Base-by-base conservation (phyloP, 306 rosid species). In the Acacia confusa region DNA sequence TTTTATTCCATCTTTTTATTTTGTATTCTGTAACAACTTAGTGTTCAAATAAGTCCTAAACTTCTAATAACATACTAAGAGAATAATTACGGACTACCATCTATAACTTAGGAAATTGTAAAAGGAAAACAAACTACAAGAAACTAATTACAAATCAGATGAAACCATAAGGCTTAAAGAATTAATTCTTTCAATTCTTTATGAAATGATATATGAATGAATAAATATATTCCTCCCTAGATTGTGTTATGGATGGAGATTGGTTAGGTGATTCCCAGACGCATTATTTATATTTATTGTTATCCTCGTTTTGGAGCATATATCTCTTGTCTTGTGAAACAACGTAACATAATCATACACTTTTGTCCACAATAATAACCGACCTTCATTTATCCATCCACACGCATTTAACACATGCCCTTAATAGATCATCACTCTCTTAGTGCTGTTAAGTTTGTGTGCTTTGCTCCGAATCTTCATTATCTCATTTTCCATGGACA, bases 191-290 rank as follows among this genome's bases (percentile, higher is more conserved):
- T 5, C 57, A 16, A 17, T 63, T 52, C 22, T 63, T 32, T 73
- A 28, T 67, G 9, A 57, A 45, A 50, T 81, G 44, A 44, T 43
- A 41, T 24, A 32, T 80, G 22, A 34, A 60, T 24, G 16, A 45
- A 81, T 27, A 57, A 71, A 84, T 66, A 70, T 81, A 85, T 82
- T 82, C 88, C 34, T 82, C 81, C 17, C 10, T 7, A 81, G 65
- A 85, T 85, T 11, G 13, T 60, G 61, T 82, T 58, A 38, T 53
- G 24, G 30, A 81, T 53, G 24, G 41, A 81, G 83, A 81, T 85
- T 57, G 78, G 52, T 10, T 3, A 7, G 43, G 77, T 71, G 85
- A 85, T 85, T 78, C 88, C 70, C 81, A 57, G 72, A 41, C 71
- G 78, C 78, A 78, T 85, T 72, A 36, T 60, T 40, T 38, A 19